Base-by-base conservation (phyloP, 2,329 filamentous ascomycete species). In the Juglanconis juglandina region DNA sequence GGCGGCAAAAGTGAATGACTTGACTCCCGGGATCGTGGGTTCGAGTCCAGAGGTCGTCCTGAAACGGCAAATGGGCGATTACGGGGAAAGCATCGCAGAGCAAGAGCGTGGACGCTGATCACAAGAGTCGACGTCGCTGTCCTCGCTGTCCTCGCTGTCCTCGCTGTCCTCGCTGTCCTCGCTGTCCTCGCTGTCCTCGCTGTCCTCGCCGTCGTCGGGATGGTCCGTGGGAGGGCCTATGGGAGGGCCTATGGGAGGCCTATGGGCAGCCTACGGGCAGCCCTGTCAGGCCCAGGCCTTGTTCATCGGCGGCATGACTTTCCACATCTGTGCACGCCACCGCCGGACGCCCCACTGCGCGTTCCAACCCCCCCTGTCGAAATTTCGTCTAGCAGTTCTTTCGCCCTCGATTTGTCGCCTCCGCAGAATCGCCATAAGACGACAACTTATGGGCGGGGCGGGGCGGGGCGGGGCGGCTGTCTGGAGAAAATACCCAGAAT, bases 391-490 rank as follows among this genome's bases (percentile, higher is more conserved):
- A 2, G 24, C 24, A 24, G 24, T 24, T 24, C 34, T 37, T 49
- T 57, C 13, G 54, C 54, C 30, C 39, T 57, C 17, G n/a, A 42
- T 7, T 33, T 17, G n/a, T 61, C 57, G 9, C 39, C n/a, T 75
- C 57, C 74, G 69, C 61, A 76, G 75, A 53, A 75, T 73, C 60
- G 66, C 68, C 58, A 66, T 60, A 24, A 60, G 56, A 5, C 62
- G 61, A 35, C 24, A 24, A 24, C 24, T 2, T 24, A 24, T 24
- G 24, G 24, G 24, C 2, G 24, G 2, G 24, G 24, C 24, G 24
- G 24, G 24, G 24, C 2, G 24, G 2, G 24, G 24, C 24, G 24
- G 24, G 24, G 24, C 24, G 24, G 24, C 24, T 24, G 24, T 24
- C 24, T 24, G 24, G 24, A 24, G 24, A 24, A 24, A 2, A 24